Percentiles rank a stretch among this genome's conserved stretches.
phyloP scores from a whole-genome alignment of 2,329 filamentous ascomycete genomes.

The Diaporthe eres region DNA sequence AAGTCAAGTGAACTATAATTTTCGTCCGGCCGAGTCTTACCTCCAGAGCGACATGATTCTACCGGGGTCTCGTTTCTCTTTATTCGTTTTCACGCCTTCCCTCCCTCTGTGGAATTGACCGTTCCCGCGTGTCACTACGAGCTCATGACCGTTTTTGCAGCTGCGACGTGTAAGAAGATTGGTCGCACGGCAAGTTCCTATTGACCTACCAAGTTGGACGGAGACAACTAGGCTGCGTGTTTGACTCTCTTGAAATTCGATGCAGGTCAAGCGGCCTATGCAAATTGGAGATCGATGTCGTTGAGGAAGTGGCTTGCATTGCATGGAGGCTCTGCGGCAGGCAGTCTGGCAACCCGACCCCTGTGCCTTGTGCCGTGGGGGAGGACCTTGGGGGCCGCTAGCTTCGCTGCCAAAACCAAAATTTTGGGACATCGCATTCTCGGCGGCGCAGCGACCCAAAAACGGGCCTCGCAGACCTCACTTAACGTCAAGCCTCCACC shows the following conservation, averaged over 20 bases:
- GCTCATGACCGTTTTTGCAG: background rate
- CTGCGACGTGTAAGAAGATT: background rate
- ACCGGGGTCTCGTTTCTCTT: background rate
- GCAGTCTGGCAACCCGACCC: slow-evolving; percentile 9
- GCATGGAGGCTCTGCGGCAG: slow-evolving; percentile 36
- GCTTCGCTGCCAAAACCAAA: slow-evolving; percentile 36
- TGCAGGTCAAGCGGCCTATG: background rate
- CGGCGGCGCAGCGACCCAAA: slow-evolving; percentile 28
- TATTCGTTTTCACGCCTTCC: no score
- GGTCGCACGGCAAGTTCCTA: background rate
- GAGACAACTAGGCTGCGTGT: background rate
- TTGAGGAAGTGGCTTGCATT: slow-evolving; percentile 33
- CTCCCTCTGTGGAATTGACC: background rate
- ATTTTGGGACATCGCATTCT: slow-evolving; percentile 30
- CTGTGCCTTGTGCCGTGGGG: background rate
- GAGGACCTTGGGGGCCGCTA: background rate
- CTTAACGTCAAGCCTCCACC: background rate
- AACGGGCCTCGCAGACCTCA: slow-evolving; percentile 17
- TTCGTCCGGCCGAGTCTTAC: background rate
- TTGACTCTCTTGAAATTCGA: background rate
- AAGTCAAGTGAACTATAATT: background rate
- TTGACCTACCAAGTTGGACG: background rate
- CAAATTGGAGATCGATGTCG: slow-evolving; percentile 6
- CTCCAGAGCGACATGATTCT: slow-evolving; percentile 38
- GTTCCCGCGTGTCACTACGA: background rate